These are phyloP conservation scores for Acacia concinna DNA, from an alignment of 331 rosid genomes.

Conservation along the genomic window DNA sequence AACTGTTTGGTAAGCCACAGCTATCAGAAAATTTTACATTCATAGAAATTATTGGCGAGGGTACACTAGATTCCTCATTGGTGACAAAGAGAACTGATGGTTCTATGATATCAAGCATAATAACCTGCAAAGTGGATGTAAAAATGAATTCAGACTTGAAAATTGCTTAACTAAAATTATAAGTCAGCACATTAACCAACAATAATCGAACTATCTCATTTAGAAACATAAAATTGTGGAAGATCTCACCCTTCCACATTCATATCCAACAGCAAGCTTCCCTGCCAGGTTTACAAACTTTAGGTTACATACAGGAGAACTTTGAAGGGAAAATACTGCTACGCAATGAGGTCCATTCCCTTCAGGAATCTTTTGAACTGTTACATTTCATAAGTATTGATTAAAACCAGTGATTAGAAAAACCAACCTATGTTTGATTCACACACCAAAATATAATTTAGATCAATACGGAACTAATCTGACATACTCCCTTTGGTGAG, in stretches of 20 bases:
- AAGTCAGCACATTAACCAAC: slow-evolving; percentile 22
- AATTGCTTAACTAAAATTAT: slow-evolving; percentile 28
- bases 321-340: slow-evolving; percentile 63
- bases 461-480: slow-evolving; percentile 12
- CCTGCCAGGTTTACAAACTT: slow-evolving; percentile 62
- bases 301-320: slow-evolving; percentile 57
- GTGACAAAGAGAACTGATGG: slow-evolving; percentile 66
- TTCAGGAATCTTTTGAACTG: slow-evolving; percentile 54
- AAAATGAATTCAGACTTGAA: slow-evolving; percentile 26
- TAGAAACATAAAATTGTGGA: slow-evolving; percentile 19
- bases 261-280: slow-evolving; percentile 71
- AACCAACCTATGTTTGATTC: slow-evolving; percentile 6
- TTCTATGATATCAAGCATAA: slow-evolving; percentile 63
- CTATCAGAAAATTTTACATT: slow-evolving; percentile 52
- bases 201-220: slow-evolving; percentile 20
- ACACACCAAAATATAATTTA: slow-evolving; percentile 7
- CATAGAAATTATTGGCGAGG: slow-evolving; percentile 60
- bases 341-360: slow-evolving; percentile 63
- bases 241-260: slow-evolving; percentile 71
- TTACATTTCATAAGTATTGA: slow-evolving; percentile 37
- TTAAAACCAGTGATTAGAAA: slow-evolving; percentile 26
- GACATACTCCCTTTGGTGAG: slow-evolving; percentile 5
- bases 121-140: slow-evolving; percentile 63
- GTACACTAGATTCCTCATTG: slow-evolving; percentile 48
- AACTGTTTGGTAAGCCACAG: slow-evolving; percentile 35